These are phyloP conservation scores for Cicer cuneatum DNA, from an alignment of 306 rosid genomes.

Conservation along the genomic window DNA sequence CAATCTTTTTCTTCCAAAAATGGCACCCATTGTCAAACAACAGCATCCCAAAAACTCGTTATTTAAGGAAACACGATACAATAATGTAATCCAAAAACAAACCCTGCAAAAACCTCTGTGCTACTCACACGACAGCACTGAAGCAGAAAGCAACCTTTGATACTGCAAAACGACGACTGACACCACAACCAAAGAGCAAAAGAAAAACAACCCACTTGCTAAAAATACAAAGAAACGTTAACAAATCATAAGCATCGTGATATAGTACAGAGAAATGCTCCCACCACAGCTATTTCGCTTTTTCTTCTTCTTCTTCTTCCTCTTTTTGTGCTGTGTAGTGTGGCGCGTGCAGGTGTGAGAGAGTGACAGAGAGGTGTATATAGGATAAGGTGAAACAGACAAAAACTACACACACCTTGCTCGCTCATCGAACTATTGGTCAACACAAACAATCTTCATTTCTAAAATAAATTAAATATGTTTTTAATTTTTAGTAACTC, in stretches of 20 bases:
- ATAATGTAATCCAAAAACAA: constrained; percentile 50
- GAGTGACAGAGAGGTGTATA: constrained; percentile 35
- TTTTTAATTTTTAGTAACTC: too few relatives aligned
- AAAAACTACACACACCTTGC: constrained; percentile 44
- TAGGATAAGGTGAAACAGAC: constrained; percentile 45
- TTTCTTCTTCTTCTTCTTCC: not conserved
- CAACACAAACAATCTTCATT: constrained; percentile 26
- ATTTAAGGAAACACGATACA: constrained; percentile 39
- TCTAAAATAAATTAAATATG: too few relatives aligned
- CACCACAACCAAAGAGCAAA: constrained; percentile 5
- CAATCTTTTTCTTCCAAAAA: constrained; percentile 25
- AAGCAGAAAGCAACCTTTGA: constrained; percentile 53
- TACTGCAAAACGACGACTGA: constrained; percentile 50
- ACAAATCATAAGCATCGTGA: constrained; percentile 33
- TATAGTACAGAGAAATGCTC: not conserved
- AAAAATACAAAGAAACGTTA: constrained; percentile 2
- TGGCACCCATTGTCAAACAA: not conserved
- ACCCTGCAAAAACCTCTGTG: constrained; percentile 40
- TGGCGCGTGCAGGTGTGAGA: constrained; percentile 32
- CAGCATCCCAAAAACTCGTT: constrained; percentile 14
- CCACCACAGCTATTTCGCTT: not conserved
- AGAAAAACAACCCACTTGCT: not conserved
- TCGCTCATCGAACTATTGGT: constrained; percentile 52
- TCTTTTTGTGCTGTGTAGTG: constrained; percentile 15
- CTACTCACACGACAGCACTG: constrained; percentile 45